Conservation (phyloP, 1,284 basidiomycete species). For the Rhodotorula sp. region DNA sequence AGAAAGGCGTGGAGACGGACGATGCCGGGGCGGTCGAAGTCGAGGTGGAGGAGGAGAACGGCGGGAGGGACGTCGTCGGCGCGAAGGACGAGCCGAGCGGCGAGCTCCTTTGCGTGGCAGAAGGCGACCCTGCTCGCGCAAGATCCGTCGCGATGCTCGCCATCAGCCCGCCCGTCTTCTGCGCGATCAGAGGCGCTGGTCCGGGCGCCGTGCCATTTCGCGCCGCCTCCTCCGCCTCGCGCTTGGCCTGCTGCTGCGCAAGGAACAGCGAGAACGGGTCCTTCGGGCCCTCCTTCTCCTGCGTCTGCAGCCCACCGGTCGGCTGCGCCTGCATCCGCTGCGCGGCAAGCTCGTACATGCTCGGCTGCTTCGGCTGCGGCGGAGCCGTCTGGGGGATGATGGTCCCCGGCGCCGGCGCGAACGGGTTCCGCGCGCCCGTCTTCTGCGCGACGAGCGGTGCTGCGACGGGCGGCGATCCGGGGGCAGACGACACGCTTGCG, state of each 20-base stretch:
- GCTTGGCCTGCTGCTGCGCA: slow-evolving; percentile 24
- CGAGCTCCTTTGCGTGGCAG: not conserved
- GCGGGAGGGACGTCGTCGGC: slow-evolving; percentile 28
- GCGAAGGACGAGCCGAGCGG: slow-evolving; percentile 40
- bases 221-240: slow-evolving; percentile 1
- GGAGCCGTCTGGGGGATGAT: slow-evolving; percentile 56
- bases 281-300: slow-evolving; percentile 38
- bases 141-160: slow-evolving; percentile 53
- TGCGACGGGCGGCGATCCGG: slow-evolving; percentile 43
- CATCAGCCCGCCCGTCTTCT: slow-evolving; percentile 49
- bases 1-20: slow-evolving; percentile 55
- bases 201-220: not conserved
- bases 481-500: not conserved
- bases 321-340: slow-evolving; percentile 31
- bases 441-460: slow-evolving; percentile 75
- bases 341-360: slow-evolving; percentile 75
- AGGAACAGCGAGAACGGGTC: slow-evolving; percentile 43
- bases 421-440: slow-evolving; percentile 94
- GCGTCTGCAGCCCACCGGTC: slow-evolving; percentile 19
- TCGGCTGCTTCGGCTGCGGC: slow-evolving; percentile 65
- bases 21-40: slow-evolving; percentile 55
- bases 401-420: slow-evolving; percentile 67
- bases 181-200: slow-evolving; percentile 40
- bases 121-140: slow-evolving; percentile 21
- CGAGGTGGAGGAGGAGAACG: slow-evolving; percentile 37